Conservation (phyloP, 108 stramenopile species). For the Nannochloropsis salina region DNA sequence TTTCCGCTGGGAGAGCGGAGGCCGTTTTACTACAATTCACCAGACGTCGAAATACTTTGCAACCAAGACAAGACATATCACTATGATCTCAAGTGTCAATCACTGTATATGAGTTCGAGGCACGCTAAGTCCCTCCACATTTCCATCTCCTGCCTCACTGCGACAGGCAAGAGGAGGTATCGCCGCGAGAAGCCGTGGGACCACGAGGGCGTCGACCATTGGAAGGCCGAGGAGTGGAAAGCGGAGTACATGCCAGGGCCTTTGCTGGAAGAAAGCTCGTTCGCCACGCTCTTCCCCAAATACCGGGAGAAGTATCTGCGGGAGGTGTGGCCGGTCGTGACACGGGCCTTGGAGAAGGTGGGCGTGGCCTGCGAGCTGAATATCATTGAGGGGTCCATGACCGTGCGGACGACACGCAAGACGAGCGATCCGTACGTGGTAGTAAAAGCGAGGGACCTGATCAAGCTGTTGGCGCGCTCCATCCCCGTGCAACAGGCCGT, state of each 20-base stretch:
- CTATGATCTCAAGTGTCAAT: no score
- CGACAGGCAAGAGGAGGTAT: conserved; percentile 74
- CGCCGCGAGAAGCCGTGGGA: conserved; percentile 99
- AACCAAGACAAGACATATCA: no score
- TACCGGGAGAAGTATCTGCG: conserved; percentile 96
- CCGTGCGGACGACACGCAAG: conserved; percentile 87
- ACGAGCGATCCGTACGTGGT: conserved; percentile 93
- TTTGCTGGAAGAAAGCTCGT: conserved; percentile 88
- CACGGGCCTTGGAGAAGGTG: conserved; percentile 72
- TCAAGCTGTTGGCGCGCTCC: conserved; percentile 86
- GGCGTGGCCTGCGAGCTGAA: conserved; percentile 61
- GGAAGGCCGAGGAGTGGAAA: conserved; percentile 66
- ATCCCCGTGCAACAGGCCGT: conserved; percentile 67
- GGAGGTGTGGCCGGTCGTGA: conserved; percentile 94
- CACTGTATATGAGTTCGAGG: no score
- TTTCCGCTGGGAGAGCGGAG: no score
- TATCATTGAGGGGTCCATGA: conserved; percentile 97
- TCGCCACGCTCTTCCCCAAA: conserved; percentile 98
- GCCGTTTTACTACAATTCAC: no score
- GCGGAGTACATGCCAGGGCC: conserved; percentile 60
- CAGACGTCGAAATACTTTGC: no score
- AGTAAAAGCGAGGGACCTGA: conserved; percentile 85
- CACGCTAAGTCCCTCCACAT: neutral
- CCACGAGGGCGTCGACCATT: conserved; percentile 89
- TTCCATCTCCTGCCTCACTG: neutral